Conservation (phyloP, 1,284 basidiomycete species). For the Ustilago cynodontis region DNA sequence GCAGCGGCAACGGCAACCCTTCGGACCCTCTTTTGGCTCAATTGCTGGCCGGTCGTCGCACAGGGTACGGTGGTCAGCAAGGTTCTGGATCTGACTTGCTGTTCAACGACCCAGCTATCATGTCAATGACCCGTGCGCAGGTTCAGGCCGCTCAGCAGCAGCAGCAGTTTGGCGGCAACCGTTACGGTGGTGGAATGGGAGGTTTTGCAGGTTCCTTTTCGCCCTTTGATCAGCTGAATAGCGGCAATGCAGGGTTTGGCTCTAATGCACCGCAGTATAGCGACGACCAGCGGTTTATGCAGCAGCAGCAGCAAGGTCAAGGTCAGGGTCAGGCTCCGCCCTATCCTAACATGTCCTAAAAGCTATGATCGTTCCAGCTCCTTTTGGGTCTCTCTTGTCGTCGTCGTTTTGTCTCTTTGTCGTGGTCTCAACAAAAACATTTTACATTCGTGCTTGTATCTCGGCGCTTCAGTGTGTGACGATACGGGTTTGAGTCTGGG, state of each 20-base stretch:
- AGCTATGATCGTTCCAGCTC: too few species aligned
- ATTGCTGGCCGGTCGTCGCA: conserved; percentile 54
- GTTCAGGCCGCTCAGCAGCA: conserved; percentile 53
- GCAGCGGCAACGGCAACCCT: conserved; percentile 35
- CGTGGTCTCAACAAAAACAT: conserved; percentile 5
- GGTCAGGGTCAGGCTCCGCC: conserved; percentile 31
- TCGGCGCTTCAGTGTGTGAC: not conserved
- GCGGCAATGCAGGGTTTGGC: conserved; percentile 29
- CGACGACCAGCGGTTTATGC: conserved; percentile 44
- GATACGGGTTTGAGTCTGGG: too few species aligned
- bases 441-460: not conserved
- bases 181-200: conserved; percentile 34
- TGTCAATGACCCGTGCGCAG: conserved; percentile 61
- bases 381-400: not conserved
- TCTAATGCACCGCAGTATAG: conserved; percentile 33
- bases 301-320: conserved; percentile 33
- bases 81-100: conserved; percentile 40
- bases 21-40: conserved; percentile 65
- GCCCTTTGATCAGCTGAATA: conserved; percentile 44
- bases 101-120: conserved; percentile 61
- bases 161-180: conserved; percentile 36
- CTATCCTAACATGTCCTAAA: conserved; percentile 38
- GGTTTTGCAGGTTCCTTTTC: conserved; percentile 39
- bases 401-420: conserved; percentile 9
- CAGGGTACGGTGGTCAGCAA: conserved; percentile 27